phyloP scores from a whole-genome alignment of 2,329 filamentous ascomycete species.

The Xylariaceae sp. region DNA sequence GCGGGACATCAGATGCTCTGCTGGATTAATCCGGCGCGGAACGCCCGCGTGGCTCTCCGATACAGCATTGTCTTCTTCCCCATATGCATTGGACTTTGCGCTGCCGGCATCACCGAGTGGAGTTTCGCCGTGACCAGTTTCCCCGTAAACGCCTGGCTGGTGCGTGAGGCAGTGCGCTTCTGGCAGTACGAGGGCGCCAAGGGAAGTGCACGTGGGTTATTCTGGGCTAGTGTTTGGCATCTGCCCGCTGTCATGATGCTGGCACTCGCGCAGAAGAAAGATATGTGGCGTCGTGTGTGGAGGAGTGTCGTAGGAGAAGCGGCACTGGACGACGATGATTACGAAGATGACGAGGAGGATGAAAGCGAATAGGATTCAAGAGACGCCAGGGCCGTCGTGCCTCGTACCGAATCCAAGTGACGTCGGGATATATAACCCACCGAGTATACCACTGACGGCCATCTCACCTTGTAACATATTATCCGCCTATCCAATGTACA shows the following conservation, averaged over 20 bases:
- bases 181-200: slow-evolving; percentile 72
- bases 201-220: slow-evolving; percentile 76
- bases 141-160: slow-evolving; percentile 80
- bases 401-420: not conserved
- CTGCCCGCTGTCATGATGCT: slow-evolving; percentile 83
- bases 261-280: slow-evolving; percentile 89
- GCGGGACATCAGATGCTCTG: slow-evolving; percentile 67
- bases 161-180: slow-evolving; percentile 72
- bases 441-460: not conserved
- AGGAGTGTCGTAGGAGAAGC: slow-evolving; percentile 56
- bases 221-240: slow-evolving; percentile 98
- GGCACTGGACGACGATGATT: slow-evolving; percentile 48
- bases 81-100: slow-evolving; percentile 75
- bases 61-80: slow-evolving; percentile 85
- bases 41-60: slow-evolving; percentile 78
- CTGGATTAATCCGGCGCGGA: slow-evolving; percentile 81
- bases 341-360: slow-evolving; percentile 51
- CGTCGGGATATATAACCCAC: not conserved
- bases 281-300: slow-evolving; percentile 81
- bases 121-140: slow-evolving; percentile 76
- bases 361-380: slow-evolving; percentile 10
- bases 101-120: slow-evolving; percentile 75
- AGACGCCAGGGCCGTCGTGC: not conserved
- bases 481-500: slow-evolving; percentile 12
- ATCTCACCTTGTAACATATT: slow-evolving; percentile 13